phyloP scores from a whole-genome alignment of 768 basidiomycete genomes.

The Rhodotorula diobovata region DNA sequence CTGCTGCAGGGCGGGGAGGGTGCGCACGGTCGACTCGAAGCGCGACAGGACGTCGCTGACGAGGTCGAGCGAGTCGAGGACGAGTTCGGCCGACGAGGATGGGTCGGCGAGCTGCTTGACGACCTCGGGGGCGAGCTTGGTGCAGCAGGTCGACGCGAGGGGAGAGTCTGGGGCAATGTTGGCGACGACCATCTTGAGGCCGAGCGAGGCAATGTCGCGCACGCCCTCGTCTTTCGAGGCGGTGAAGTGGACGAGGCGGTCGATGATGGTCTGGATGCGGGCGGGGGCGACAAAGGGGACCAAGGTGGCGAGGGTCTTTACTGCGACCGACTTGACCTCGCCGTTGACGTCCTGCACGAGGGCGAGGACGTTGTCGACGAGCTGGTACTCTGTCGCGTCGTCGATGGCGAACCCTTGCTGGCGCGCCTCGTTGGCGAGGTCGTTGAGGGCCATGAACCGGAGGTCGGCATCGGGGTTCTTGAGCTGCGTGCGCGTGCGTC shows the following conservation, averaged over 20 bases:
- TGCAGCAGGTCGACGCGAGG: slow-evolving; percentile 71
- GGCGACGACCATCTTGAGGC: slow-evolving; percentile 87
- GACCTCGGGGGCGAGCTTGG: slow-evolving; percentile 76
- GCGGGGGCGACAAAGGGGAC: slow-evolving; percentile 79
- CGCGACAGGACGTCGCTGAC: slow-evolving; percentile 44
- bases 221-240: slow-evolving; percentile 78
- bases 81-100: slow-evolving; percentile 46
- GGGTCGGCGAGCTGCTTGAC: slow-evolving; percentile 67
- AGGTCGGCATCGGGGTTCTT: slow-evolving; percentile 40
- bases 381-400: slow-evolving; percentile 75
- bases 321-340: slow-evolving; percentile 96
- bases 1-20: slow-evolving; percentile 59
- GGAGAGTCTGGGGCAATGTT: slow-evolving; percentile 79
- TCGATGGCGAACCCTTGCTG: slow-evolving; percentile 69
- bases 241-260: slow-evolving; percentile 80
- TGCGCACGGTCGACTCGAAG: slow-evolving; percentile 39
- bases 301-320: slow-evolving; percentile 85
- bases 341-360: slow-evolving; percentile 92
- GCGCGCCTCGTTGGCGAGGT: slow-evolving; percentile 83
- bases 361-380: slow-evolving; percentile 74
- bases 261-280: slow-evolving; percentile 80
- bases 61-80: slow-evolving; percentile 45
- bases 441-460: slow-evolving; percentile 83
- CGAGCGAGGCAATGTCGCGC: slow-evolving; percentile 78
- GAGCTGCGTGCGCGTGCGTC: slow-evolving; percentile 22